Conservation (phyloP, 208 protist species). For the Crithidia expoeki region DNA sequence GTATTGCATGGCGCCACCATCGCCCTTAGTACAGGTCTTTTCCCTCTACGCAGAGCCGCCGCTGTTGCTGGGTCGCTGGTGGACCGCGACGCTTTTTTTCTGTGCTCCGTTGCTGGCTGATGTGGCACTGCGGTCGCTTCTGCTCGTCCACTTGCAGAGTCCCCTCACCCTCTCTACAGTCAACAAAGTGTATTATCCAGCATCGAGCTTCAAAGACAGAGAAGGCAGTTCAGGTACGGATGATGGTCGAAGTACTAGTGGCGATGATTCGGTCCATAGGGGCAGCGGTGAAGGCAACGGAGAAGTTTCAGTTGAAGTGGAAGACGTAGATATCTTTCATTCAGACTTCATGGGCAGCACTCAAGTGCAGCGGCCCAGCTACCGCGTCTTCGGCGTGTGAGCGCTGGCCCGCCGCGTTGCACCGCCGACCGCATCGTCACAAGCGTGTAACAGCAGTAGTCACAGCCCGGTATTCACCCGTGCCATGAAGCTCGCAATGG, state of each 20-base stretch:
- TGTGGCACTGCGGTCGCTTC: slow-evolving; percentile 34
- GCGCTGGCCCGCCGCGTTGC: slow-evolving; percentile 12
- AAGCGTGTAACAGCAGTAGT: too few relatives aligned
- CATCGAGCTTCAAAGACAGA: too few relatives aligned
- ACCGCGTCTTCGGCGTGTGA: slow-evolving; percentile 55
- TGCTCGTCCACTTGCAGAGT: slow-evolving; percentile 24
- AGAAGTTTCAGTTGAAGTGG: slow-evolving; percentile 3
- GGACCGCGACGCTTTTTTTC: slow-evolving; percentile 63
- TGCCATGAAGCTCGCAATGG: slow-evolving; percentile 2
- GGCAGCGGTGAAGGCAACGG: background rate
- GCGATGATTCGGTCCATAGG: background rate
- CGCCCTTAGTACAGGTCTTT: slow-evolving; percentile 28
- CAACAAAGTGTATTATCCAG: background rate
- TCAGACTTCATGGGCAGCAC: slow-evolving; percentile 39
- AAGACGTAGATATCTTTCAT: slow-evolving; percentile 64
- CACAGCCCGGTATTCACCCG: background rate
- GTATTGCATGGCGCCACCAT: background rate
- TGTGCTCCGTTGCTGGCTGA: slow-evolving; percentile 61
- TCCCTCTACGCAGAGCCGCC: slow-evolving; percentile 48
- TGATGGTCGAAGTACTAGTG: too few relatives aligned
- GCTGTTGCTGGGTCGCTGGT: slow-evolving; percentile 48
- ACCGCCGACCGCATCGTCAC: background rate
- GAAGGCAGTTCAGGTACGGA: background rate
- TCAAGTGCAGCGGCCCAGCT: background rate
- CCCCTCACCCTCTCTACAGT: background rate